phyloP scores from a whole-genome alignment of 2,329 filamentous ascomycete genomes.

The Penicillium thymicola region DNA sequence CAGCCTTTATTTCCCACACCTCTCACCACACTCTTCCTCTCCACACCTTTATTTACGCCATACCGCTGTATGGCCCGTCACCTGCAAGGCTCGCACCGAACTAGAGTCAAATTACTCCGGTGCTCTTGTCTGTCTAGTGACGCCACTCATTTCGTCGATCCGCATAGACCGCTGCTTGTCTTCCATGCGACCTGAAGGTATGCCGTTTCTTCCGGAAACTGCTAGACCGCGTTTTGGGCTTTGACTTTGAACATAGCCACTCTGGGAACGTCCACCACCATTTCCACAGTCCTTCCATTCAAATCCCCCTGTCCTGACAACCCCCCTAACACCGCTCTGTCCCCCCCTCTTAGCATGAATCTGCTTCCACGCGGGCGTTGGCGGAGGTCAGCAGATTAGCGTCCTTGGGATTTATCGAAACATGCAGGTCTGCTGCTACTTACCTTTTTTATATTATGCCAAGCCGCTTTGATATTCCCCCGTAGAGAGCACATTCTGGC shows the following conservation, averaged over 20 bases:
- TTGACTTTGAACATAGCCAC: slow-evolving; percentile 2
- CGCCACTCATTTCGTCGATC: slow-evolving; percentile 15
- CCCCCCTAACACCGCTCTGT: slow-evolving; percentile 8
- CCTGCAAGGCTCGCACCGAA: slow-evolving; percentile 11
- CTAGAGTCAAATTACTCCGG: not conserved
- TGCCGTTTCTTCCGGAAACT: not conserved
- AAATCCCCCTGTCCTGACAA: not conserved
- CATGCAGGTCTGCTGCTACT: slow-evolving; percentile 22
- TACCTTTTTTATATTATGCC: slow-evolving; percentile 9
- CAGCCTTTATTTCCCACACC: not conserved
- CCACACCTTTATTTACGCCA: slow-evolving; percentile 25
- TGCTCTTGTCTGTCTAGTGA: not conserved
- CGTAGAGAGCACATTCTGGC: slow-evolving; percentile 20
- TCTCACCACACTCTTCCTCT: slow-evolving; percentile 9
- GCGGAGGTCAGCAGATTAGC: slow-evolving; percentile 22
- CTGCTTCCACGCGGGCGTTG: slow-evolving; percentile 6
- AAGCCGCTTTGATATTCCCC: slow-evolving; percentile 10
- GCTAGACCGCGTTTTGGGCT: slow-evolving; percentile 9
- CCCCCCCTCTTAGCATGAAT: slow-evolving; percentile 5
- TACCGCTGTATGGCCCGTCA: slow-evolving; percentile 17
- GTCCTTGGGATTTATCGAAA: slow-evolving; percentile 8
- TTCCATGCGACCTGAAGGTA: slow-evolving; percentile 15
- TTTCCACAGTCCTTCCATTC: not conserved
- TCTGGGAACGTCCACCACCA: not conserved
- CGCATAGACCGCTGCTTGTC: slow-evolving; percentile 24